These are phyloP conservation scores for Durusdinium trenchii DNA, from an alignment of 73 alveolate species.

Conservation along the genomic window DNA sequence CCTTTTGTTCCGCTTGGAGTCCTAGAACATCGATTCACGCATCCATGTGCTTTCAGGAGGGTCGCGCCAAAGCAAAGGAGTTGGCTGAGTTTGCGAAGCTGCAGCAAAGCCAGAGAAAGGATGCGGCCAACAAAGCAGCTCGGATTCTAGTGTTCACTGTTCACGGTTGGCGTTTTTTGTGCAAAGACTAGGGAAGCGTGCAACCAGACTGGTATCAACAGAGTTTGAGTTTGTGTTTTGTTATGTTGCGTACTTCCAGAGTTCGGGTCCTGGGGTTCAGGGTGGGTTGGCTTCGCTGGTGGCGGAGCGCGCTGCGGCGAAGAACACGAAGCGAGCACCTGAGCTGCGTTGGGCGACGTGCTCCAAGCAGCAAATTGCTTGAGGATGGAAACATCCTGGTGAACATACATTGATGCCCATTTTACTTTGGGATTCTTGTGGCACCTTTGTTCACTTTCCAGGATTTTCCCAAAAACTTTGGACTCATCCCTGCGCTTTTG, in stretches of 20 bases:
- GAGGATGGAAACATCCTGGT: too few species aligned
- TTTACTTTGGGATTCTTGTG: too few species aligned
- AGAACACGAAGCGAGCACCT: conserved; percentile 51
- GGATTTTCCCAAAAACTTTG: too few species aligned
- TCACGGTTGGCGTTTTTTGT: background rate
- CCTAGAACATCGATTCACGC: background rate
- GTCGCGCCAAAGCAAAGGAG: conserved; percentile 79
- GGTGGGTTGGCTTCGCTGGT: conserved; percentile 91
- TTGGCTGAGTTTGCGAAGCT: conserved; percentile 95
- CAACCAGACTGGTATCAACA: background rate
- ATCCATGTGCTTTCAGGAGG: conserved; percentile 4
- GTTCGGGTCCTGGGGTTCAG: conserved; percentile 1
- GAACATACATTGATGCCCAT: too few species aligned
- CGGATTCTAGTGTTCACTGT: background rate
- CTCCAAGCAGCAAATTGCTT: too few species aligned
- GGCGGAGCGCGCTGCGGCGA: conserved; percentile 91
- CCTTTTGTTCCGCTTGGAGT: too few species aligned
- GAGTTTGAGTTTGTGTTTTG: background rate
- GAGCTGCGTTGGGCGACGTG: background rate
- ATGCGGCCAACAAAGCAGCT: conserved; percentile 49
- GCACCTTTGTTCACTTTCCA: too few species aligned
- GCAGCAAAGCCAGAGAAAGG: conserved; percentile 89
- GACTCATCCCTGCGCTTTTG: background rate
- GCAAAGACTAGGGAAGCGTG: background rate
- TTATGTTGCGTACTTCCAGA: too few species aligned